Percentiles rank a stretch among this genome's conserved stretches.
phyloP scores from a whole-genome alignment of 257 asterid species.

The Capsicum baccatum region DNA sequence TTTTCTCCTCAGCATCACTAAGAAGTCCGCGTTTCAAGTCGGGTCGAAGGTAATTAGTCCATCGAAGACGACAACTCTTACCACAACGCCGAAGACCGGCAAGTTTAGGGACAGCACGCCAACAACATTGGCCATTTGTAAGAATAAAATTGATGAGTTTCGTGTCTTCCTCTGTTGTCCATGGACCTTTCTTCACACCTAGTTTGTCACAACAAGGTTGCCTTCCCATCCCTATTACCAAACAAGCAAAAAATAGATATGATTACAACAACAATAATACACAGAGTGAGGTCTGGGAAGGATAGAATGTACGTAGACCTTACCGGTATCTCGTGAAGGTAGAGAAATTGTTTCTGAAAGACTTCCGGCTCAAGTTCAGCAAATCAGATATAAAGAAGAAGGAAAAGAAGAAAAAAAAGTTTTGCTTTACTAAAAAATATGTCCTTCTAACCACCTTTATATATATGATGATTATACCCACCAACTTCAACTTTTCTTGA shows the following conservation, averaged over 20 bases:
- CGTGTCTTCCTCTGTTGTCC: slow-evolving; percentile 97
- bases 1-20: slow-evolving; percentile 76
- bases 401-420: background rate
- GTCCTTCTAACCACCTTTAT: slow-evolving; percentile 76
- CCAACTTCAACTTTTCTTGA: slow-evolving; percentile 38
- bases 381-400: no score
- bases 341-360: no score
- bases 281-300: no score
- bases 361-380: no score
- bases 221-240: slow-evolving; percentile 62
- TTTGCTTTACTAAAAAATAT: slow-evolving; percentile 33
- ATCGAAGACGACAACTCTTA: slow-evolving; percentile 93
- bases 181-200: slow-evolving; percentile 96
- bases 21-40: slow-evolving; percentile 96
- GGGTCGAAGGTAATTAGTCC: slow-evolving; percentile 98
- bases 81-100: slow-evolving; percentile 99
- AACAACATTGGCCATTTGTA: slow-evolving; percentile 93
- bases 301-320: no score
- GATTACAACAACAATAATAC: no score
- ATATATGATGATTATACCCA: slow-evolving; percentile 42
- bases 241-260: no score
- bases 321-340: no score
- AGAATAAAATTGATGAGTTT: slow-evolving; percentile 80
- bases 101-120: slow-evolving; percentile 96
- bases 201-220: slow-evolving; percentile 98